Evolutionary conservation across 352 stramenopile genomes (phyloP), one percentile per base, ranked within the genome.

Genomic region (Phytophthora vignae): DNA sequence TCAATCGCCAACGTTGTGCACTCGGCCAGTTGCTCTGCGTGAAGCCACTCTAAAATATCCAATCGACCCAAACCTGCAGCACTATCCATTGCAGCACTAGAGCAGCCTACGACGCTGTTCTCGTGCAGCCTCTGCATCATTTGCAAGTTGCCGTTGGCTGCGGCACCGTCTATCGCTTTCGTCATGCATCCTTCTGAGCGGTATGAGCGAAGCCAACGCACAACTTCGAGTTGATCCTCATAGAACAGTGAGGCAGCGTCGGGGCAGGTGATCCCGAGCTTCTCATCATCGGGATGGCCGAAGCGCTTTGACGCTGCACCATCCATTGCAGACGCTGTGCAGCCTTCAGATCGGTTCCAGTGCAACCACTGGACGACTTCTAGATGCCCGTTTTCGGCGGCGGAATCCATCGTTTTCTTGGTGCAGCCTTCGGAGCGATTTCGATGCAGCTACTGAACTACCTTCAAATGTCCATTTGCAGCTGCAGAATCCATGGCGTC

Each of bases 31-130:
- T 21, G 22, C 11, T 22, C 52, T 19, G 19, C 31, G 29, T 44
- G 25, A 3, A 65, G 31, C 58, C 46, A 65, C 27, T 65, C 49
- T 1, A 57, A 14, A 25, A 65, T 57, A 49, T 65, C 58, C 8
- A 65, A 36, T 14, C 31, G 46, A 6, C 58, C 58, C 5, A 19
- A 17, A 25, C 3, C 22, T 17, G 59, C 59, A 29, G 59, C 59
- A 3, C 14, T 12, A 15, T 53, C 22, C 59, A 59, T 66, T 12
- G 29, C 48, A 29, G 36, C 40, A 2, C 29, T 42, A 1, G 29
- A 52, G 31, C n/a, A 66, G 7, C 21, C 31, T 53, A 17, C 21
- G 2, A 10, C n/a, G 5, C 31, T 50, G 15, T 57, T 57, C 5
- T 33, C 44, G 27, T 58, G 48, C 31, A 59, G 21, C 59, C 59